These are phyloP conservation scores for Wallacemonas sp. DNA, from an alignment of 208 protist species.

Conservation along the genomic window DNA sequence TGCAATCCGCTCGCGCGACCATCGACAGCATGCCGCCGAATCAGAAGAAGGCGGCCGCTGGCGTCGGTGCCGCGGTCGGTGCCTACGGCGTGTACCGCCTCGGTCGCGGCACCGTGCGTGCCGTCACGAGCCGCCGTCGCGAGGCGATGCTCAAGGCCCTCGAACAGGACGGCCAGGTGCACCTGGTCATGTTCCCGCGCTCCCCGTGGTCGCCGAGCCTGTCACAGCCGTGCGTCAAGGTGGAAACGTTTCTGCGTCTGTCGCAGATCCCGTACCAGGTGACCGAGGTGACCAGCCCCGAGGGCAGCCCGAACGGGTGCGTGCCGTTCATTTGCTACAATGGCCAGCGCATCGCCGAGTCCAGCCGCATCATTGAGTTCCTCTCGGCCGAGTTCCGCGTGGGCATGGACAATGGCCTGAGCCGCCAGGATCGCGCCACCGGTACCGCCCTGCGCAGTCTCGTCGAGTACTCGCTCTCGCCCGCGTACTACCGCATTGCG, in stretches of 20 bases:
- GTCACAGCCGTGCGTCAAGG: slow-evolving; percentile 16
- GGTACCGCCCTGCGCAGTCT: slow-evolving; percentile 11
- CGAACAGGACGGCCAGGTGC: slow-evolving; percentile 25
- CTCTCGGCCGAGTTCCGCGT: slow-evolving; percentile 22
- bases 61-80: slow-evolving; percentile 7
- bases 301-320: slow-evolving; percentile 25
- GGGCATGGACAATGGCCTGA: slow-evolving; percentile 15
- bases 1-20: background rate
- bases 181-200: slow-evolving; percentile 29
- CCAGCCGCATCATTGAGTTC: slow-evolving; percentile 21
- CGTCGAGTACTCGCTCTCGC: slow-evolving; percentile 23
- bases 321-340: slow-evolving; percentile 30
- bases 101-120: background rate
- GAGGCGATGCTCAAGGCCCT: slow-evolving; percentile 14
- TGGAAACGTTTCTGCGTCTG: slow-evolving; percentile 37
- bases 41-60: slow-evolving; percentile 22
- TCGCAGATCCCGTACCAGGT: slow-evolving; percentile 26
- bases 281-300: slow-evolving; percentile 5
- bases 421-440: slow-evolving; percentile 14
- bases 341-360: slow-evolving; percentile 22
- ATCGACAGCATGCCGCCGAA: slow-evolving; percentile 12
- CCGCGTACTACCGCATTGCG: slow-evolving; percentile 24
- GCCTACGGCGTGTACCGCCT: slow-evolving; percentile 14
- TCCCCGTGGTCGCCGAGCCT: slow-evolving; percentile 21
- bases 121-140: slow-evolving; percentile 10